These are phyloP conservation scores for Coniochaeta sp. DNA, from an alignment of 2,329 filamentous ascomycete genomes.

Conservation along the genomic window DNA sequence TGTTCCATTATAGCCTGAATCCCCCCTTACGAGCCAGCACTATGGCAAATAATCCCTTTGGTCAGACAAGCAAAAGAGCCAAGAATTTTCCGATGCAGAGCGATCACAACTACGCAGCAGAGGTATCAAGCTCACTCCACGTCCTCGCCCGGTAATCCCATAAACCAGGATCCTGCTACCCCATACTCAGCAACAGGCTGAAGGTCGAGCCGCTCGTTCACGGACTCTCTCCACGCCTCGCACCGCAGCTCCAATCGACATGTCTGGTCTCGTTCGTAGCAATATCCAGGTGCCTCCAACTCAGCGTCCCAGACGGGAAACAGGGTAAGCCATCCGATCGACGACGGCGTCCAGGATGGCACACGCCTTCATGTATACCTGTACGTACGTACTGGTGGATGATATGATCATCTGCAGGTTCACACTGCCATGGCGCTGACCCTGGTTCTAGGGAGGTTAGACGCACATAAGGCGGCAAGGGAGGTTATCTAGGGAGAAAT, in stretches of 20 bases:
- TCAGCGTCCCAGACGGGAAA: neutral
- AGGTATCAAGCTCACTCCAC: neutral
- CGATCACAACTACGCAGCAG: neutral
- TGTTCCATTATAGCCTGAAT: neutral
- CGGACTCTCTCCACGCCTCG: constrained; percentile 14
- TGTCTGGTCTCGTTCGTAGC: neutral
- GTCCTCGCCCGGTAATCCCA: constrained; percentile 5
- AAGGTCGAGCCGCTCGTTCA: constrained; percentile 3
- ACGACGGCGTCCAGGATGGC: neutral
- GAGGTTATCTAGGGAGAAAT: neutral
- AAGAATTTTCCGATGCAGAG: neutral
- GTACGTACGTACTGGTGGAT: neutral
- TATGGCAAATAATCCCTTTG: neutral
- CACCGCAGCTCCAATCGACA: constrained; percentile 4
- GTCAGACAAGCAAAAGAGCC: neutral
- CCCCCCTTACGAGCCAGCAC: neutral
- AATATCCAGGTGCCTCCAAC: neutral
- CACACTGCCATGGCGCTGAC: neutral
- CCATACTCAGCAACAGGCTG: constrained; percentile 3
- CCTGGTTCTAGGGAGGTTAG: neutral
- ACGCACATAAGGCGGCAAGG: neutral
- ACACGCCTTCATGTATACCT: neutral
- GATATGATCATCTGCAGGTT: too few species aligned
- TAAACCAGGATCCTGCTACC: constrained; percentile 10
- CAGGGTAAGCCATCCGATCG: neutral